A percentile compares a stretch with the other conserved stretches of the same genome.
Conservation (phyloP, 345 rosid genomes). For the Cardamine occulta region DNA sequence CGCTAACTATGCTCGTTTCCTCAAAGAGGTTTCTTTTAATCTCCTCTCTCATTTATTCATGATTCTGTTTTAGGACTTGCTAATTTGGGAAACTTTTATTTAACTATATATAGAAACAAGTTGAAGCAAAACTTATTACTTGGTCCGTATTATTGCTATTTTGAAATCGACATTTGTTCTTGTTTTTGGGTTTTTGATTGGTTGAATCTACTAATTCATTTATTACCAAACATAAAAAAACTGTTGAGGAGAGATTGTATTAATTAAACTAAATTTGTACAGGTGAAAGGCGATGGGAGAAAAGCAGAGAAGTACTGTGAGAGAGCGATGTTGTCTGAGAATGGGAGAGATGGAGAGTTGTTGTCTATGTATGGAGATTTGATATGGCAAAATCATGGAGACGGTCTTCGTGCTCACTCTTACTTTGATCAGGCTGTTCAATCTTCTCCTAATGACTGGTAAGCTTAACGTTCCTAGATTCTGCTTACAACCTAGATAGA, state of each 20-base stretch:
- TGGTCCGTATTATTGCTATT: not conserved
- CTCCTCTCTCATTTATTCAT: not conserved
- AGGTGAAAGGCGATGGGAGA: slow-evolving; percentile 60
- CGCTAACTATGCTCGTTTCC: slow-evolving; percentile 68
- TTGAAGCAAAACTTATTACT: not conserved
- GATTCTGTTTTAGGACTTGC: not conserved
- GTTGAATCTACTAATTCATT: not conserved
- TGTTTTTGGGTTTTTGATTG: not conserved
- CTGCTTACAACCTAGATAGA: slow-evolving; percentile 3
- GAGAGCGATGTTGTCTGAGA: slow-evolving; percentile 62
- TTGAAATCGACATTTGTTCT: not conserved
- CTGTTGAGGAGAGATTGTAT: not conserved
- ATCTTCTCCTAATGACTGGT: slow-evolving; percentile 70
- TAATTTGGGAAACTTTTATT: not conserved
- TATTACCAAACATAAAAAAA: not conserved
- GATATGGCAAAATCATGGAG: slow-evolving; percentile 60
- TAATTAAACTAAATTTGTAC: not conserved
- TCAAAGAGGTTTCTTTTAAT: slow-evolving; percentile 57
- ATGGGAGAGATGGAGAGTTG: slow-evolving; percentile 58
- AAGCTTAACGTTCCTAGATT: not conserved
- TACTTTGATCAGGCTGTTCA: slow-evolving; percentile 72
- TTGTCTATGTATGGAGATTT: slow-evolving; percentile 68
- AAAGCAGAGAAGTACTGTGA: slow-evolving; percentile 73
- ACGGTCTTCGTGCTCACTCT: slow-evolving; percentile 56
- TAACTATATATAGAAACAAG: slow-evolving; percentile 16